A percentile compares a stretch with the other conserved stretches of the same genome.
Evolutionary conservation across 2,329 filamentous ascomycete genomes (phyloP).

Genomic region (Magnaporthiopsis rhizophila): DNA sequence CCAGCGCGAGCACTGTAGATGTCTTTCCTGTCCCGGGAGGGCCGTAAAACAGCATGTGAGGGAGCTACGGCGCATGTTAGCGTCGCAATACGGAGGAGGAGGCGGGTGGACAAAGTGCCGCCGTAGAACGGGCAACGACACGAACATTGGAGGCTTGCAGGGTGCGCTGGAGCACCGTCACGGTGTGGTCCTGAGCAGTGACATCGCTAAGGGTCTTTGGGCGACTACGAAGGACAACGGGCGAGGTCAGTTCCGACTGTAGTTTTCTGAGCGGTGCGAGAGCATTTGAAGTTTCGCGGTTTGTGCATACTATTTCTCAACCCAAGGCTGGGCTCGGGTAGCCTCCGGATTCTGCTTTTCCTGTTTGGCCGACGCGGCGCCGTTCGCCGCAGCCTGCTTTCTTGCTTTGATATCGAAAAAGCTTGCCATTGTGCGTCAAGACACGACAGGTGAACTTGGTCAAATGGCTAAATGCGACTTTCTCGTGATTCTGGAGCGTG

Average conservation of each 20-base stretch:
- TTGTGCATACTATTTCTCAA: constrained; percentile 84
- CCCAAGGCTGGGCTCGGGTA: constrained; percentile 78
- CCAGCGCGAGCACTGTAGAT: constrained; percentile 90
- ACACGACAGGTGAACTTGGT: neutral
- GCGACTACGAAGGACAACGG: constrained; percentile 48
- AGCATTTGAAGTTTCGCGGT: neutral
- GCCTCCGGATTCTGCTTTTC: constrained; percentile 55
- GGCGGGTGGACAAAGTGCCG: neutral
- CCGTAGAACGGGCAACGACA: constrained; percentile 2
- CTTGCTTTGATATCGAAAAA: constrained; percentile 96
- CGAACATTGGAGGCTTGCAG: constrained; percentile 85
- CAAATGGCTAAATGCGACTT: neutral
- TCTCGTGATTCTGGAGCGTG: neutral
- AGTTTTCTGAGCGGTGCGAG: neutral
- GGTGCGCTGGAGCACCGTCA: constrained; percentile 84
- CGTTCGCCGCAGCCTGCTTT: constrained; percentile 64
- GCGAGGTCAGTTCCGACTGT: constrained; percentile 20
- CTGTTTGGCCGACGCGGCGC: constrained; percentile 54
- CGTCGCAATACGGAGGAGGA: neutral
- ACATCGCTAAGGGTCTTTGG: constrained; percentile 93
- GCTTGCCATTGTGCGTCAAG: constrained; percentile 55
- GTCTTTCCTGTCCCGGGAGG: constrained; percentile 97
- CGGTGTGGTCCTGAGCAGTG: constrained; percentile 93
- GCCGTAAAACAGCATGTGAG: constrained; percentile 99
- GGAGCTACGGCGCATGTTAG: constrained; percentile 47